Percentiles rank a stretch among this genome's conserved stretches.
Evolutionary conservation across 306 rosid genomes (phyloP).

Genomic region (Glycine latifolia): DNA sequence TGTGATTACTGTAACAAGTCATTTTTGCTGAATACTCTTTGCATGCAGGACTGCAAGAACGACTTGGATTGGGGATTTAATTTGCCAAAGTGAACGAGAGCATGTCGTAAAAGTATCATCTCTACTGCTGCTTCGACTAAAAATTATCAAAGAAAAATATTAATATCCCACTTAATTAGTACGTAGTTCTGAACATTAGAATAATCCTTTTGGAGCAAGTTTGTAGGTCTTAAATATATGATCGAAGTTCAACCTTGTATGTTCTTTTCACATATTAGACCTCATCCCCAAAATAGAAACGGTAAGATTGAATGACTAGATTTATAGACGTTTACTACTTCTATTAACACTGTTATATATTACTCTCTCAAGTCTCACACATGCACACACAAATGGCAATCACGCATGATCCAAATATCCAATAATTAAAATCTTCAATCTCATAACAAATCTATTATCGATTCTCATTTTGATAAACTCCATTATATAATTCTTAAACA

Average conservation of each 20-base stretch:
- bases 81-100: constrained; percentile 31
- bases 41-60: constrained; percentile 44
- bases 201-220: constrained; percentile 31
- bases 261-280: constrained; percentile 35
- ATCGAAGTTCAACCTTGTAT: not conserved
- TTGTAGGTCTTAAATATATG: constrained; percentile 46
- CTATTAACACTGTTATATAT: not conserved
- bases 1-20: not conserved
- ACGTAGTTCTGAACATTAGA: constrained; percentile 36
- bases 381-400: no score
- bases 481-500: not conserved
- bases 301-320: constrained; percentile 21
- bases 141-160: constrained; percentile 21
- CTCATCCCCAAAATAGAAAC: constrained; percentile 10
- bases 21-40: constrained; percentile 21
- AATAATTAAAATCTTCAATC: not conserved
- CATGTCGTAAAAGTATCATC: constrained; percentile 31
- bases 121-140: constrained; percentile 34
- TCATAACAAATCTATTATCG: not conserved
- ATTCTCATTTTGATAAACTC: not conserved
- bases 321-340: not conserved
- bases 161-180: constrained; percentile 28
- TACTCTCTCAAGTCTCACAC: not conserved
- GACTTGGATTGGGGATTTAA: constrained; percentile 35
- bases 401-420: not conserved